Evolutionary conservation across 2,329 filamentous ascomycete species (phyloP).

Genomic region (Lasiodiplodia sp.): DNA sequence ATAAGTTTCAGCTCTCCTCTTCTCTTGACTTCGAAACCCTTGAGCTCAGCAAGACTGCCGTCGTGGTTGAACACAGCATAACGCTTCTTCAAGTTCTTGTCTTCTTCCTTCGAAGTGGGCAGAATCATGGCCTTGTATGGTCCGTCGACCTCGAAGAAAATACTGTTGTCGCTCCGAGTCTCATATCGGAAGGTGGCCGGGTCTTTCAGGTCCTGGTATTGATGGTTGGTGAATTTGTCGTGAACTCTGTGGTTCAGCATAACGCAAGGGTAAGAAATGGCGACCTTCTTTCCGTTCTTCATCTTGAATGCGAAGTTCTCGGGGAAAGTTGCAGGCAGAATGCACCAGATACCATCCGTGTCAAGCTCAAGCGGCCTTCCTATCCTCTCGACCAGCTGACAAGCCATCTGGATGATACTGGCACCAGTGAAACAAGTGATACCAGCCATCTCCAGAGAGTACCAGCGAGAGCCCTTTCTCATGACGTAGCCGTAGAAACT

Average conservation of each 20-base stretch:
- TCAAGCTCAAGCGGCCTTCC: slow-evolving; percentile 93
- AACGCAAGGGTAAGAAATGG: slow-evolving; percentile 97
- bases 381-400: slow-evolving; percentile 90
- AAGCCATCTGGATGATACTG: slow-evolving; percentile 94
- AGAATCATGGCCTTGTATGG: slow-evolving; percentile 98
- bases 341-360: slow-evolving; percentile 99
- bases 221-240: slow-evolving; percentile 92
- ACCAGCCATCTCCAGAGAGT: slow-evolving; percentile 99
- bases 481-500: slow-evolving; percentile 99
- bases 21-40: slow-evolving; percentile 97
- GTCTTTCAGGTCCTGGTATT: slow-evolving; percentile 91
- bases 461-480: slow-evolving; percentile 98
- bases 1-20: slow-evolving; percentile 98
- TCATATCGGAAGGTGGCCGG: slow-evolving; percentile 85
- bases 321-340: slow-evolving; percentile 93
- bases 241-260: slow-evolving; percentile 99
- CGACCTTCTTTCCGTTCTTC: slow-evolving; percentile 93
- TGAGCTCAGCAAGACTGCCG: slow-evolving; percentile 91
- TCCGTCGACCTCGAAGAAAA: slow-evolving; percentile 99
- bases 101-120: slow-evolving; percentile 96
- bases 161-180: slow-evolving; percentile 97
- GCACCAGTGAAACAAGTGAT: slow-evolving; percentile 97
- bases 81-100: slow-evolving; percentile 99
- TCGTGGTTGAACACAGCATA: slow-evolving; percentile 99
- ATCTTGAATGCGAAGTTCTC: slow-evolving; percentile 96